Base-by-base conservation (phyloP, 164 flowering plant species). In the Stephania yunnanensis region DNA sequence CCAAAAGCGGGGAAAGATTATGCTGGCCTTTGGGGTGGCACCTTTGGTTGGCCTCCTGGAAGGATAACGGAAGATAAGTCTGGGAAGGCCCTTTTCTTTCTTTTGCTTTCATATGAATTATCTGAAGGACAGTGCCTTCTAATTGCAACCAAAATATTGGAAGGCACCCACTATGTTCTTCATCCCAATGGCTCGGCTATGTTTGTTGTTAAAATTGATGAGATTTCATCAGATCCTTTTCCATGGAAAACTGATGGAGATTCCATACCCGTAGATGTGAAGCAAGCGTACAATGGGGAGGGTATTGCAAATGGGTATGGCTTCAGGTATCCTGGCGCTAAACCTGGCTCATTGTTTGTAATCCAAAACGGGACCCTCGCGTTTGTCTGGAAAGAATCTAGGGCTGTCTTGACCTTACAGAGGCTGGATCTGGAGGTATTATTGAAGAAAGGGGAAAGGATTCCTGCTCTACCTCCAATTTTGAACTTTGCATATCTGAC, bases 151-250 rank as follows among this genome's bases (percentile, higher is more conserved):
- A 95, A 95, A 84, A 91, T 95, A 73, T 81, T 95, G 71, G 98
- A 95, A 85, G 98, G 98, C 55, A 94, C 97, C 20, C 94, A 93
- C 72, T 95, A 95, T 85, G 97, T 95, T 55, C 84, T 91, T 79
- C 95, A 95, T 81, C 98, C 97, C 70, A 95, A 95, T 87, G 97
- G 98, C 20, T 95, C 98, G 0, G 95, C 98, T 31, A 91, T 95
- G 98, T 95, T 95, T 80, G 79, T 89, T 61, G 98, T 85, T 44
- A 87, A 95, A 72, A 79, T 87, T 8, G 84, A 85, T 75, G 87
- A 90, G 75, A 89, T 96, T 69, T 92, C 94, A 4, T 22, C 12
- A 0, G 98, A 92, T 58, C 84, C 82, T 12, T 94, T 94, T 76
- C 98, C 97, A 12, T 92, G 90, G 90, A 81, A 80, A 31, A 77